A percentile compares a stretch with the other conserved stretches of the same genome.
Conservation (phyloP, 306 rosid species). For the Arachis stenosperma region DNA sequence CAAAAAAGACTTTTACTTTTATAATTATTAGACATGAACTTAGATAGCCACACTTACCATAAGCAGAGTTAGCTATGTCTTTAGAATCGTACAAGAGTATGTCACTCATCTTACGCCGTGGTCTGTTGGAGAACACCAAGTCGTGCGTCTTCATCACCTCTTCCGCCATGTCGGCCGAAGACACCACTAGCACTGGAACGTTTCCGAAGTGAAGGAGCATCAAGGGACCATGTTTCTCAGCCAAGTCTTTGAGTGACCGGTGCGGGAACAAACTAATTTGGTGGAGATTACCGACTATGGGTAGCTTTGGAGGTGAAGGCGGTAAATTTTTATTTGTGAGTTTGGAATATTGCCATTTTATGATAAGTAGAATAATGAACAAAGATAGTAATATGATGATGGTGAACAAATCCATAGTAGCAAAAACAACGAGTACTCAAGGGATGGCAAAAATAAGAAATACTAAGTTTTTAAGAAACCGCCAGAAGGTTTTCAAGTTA, state of each 20-base stretch:
- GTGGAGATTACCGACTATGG: constrained; percentile 29
- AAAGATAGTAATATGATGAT: neutral
- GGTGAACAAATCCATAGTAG: neutral
- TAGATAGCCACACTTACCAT: neutral
- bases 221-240: constrained; percentile 26
- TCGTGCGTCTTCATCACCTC: constrained; percentile 36
- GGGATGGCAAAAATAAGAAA: too few relatives aligned
- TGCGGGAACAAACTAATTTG: constrained; percentile 29
- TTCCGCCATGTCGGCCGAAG: constrained; percentile 9
- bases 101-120: constrained; percentile 1
- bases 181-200: constrained; percentile 25
- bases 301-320: constrained; percentile 34
- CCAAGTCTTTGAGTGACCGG: constrained; percentile 15
- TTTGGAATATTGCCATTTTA: constrained; percentile 26
- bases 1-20: too few relatives aligned
- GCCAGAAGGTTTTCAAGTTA: too few relatives aligned
- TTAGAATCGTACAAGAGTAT: constrained; percentile 26
- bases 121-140: constrained; percentile 21
- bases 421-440: too few relatives aligned
- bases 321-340: constrained; percentile 13
- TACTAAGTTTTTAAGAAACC: too few relatives aligned
- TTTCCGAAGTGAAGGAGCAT: constrained; percentile 28
- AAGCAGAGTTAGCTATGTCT: neutral
- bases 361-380: constrained; percentile 7
- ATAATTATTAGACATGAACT: too few relatives aligned